These are phyloP conservation scores for Glutinoglossum americanum DNA, from an alignment of 495 filamentous ascomycete species.

Conservation along the genomic window DNA sequence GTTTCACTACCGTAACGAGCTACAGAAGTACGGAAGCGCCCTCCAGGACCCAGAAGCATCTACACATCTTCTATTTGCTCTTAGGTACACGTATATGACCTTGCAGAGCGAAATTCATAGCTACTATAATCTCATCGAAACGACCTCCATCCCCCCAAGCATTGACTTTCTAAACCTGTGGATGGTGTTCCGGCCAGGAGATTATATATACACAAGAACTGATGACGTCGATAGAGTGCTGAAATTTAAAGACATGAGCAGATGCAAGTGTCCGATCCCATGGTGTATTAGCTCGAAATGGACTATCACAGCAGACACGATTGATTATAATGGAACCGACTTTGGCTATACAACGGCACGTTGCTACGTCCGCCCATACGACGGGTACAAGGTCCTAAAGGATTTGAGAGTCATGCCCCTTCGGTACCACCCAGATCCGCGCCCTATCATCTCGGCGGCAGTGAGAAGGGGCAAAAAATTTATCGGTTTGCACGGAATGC, in stretches of 20 bases:
- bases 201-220: neutral
- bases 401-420: neutral
- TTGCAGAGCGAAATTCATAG: neutral
- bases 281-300: too few relatives aligned
- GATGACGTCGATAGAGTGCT: neutral
- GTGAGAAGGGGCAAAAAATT: neutral
- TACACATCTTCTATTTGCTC: neutral
- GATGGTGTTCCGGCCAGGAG: neutral
- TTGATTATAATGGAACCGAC: neutral
- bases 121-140: neutral
- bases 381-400: neutral
- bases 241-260: neutral
- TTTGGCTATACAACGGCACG: neutral
- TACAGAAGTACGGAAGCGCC: neutral
- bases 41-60: constrained; percentile 2
- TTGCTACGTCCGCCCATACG: neutral
- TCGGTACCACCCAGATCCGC: neutral
- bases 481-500: neutral
- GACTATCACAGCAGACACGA: too few relatives aligned
- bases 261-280: neutral
- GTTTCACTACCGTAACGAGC: constrained; percentile 5
- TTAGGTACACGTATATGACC: neutral
- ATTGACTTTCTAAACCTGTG: neutral
- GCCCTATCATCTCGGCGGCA: neutral
- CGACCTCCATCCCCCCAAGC: too few relatives aligned